Conservation (phyloP, 2,329 filamentous ascomycete species). For the Aspergillus thermomutatus region DNA sequence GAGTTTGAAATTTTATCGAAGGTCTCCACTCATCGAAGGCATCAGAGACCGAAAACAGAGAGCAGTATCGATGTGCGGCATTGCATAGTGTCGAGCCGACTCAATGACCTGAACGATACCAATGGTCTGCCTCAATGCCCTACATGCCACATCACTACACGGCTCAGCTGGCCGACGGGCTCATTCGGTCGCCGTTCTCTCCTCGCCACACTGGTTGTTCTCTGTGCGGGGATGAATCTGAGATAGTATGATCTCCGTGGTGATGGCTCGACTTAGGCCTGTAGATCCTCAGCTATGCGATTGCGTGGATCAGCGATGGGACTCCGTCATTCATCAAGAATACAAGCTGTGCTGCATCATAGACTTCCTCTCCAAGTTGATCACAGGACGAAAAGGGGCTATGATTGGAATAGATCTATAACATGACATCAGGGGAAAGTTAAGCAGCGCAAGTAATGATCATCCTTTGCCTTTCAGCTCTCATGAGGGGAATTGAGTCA, state of each 20-base stretch:
- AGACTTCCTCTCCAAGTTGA: not conserved
- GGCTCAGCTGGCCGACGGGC: not conserved
- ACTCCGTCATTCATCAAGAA: not conserved
- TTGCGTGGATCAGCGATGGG: not conserved
- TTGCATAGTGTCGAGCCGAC: not conserved
- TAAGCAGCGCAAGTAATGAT: too few relatives aligned
- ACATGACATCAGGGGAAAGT: not conserved
- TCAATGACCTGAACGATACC: not conserved
- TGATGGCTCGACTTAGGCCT: not conserved
- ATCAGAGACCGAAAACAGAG: not conserved
- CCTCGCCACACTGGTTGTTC: not conserved
- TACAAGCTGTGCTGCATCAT: not conserved
- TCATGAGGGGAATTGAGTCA: too few relatives aligned
- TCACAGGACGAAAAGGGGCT: not conserved
- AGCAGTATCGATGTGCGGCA: not conserved
- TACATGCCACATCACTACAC: not conserved
- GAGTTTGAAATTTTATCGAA: not conserved
- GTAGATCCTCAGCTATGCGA: not conserved
- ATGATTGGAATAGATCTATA: not conserved
- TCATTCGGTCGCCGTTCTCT: not conserved
- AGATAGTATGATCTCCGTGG: not conserved
- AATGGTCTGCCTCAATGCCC: not conserved
- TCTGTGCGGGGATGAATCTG: not conserved
- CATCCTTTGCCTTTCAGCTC: too few relatives aligned
- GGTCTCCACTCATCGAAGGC: not conserved